Conservation (phyloP, 345 rosid species). For the Eucalyptus coolabah region DNA sequence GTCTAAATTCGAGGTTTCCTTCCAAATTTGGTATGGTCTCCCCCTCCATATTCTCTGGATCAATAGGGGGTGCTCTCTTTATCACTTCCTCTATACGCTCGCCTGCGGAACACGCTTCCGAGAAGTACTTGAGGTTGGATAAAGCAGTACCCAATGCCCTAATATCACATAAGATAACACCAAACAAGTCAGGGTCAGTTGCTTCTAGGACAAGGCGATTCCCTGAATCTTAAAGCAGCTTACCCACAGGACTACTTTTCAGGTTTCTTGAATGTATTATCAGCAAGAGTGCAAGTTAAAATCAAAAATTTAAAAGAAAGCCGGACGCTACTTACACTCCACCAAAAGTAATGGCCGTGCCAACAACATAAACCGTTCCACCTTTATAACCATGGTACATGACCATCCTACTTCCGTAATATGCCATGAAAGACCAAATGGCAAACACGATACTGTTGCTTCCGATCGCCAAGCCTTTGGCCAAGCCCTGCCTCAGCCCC, state of each 20-base stretch:
- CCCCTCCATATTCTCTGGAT: conserved; percentile 39
- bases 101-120: conserved; percentile 58
- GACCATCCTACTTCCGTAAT: conserved; percentile 3
- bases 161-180: not conserved
- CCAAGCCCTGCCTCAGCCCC: not conserved
- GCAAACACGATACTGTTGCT: not conserved
- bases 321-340: not conserved
- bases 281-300: not conserved
- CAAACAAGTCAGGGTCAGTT: not conserved
- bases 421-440: conserved; percentile 5
- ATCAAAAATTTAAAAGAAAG: not conserved
- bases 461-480: conserved; percentile 5
- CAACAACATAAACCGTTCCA: conserved; percentile 1
- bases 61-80: conserved; percentile 59
- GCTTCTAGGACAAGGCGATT: not conserved
- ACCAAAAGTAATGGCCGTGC: not conserved
- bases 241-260: not conserved
- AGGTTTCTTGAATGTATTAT: not conserved
- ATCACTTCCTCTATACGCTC: conserved; percentile 56
- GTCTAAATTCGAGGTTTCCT: conserved; percentile 52
- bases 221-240: not conserved
- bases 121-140: conserved; percentile 58
- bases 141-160: conserved; percentile 65
- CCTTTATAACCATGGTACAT: conserved; percentile 4
- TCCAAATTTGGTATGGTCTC: conserved; percentile 19